Evolutionary conservation across 129 eudicot species (phyloP), one percentile per base, ranked within the genome.

Genomic region (Deinandra increscens): DNA sequence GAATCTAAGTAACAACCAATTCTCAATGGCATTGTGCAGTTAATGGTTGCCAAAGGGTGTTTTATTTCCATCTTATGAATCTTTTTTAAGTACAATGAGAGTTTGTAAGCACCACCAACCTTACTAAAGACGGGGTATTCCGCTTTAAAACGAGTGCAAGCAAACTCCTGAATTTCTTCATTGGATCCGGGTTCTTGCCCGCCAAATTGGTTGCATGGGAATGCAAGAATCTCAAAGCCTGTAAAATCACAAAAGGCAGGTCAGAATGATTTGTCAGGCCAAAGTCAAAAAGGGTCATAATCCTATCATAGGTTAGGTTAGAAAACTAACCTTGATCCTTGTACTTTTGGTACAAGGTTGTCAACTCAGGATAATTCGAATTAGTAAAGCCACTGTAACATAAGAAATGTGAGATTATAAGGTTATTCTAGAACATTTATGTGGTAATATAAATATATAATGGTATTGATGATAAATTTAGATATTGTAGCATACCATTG

Each of bases 171-270:
- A 38, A 92, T 92, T 81, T 92, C 82, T 82, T 88, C 91, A 70
- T 89, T 92, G 65, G 66, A 81, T 19, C 98, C 98, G 36, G 98
- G 98, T 81, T 92, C 98, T 74, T 92, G 95, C 36, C 85, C 85
- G 12, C 91, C 95, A 81, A 92, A 92, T 75, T 92, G 98, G 76
- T 92, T 92, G 88, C 98, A 88, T 2, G 98, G 98, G 60, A 92
- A 92, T n/a, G 98, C 98, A 60, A 92, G 88, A 71, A 92, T 73
- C 91, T 92, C 96, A 33, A 89, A 49, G n/a, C 98, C 98, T 92
- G 75, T 41, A 78, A 45, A 36, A 60, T 46, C 36, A 60, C 38
- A 15, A 62, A 62, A 50, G 1, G 18, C 12, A 10, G 0, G 4
- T 69, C 11, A 53, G 4, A 49, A 39, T 60, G 65, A 62, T 29